Base-by-base conservation (phyloP, 2,329 filamentous ascomycete species). In the Ophiocordyceps sinensis region DNA sequence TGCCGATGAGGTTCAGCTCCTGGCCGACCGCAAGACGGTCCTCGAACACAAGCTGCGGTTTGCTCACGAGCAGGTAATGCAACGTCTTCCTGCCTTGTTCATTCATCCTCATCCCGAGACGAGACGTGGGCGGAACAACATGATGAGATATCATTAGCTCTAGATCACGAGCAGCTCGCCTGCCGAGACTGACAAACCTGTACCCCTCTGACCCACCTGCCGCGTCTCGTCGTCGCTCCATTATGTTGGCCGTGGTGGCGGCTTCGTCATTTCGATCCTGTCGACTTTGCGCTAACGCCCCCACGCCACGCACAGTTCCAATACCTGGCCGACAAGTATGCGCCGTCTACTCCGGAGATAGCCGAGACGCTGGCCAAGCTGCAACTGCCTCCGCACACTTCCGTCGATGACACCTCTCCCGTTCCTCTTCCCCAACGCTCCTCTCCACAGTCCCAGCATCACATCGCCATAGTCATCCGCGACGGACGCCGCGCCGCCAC, bases 141-240 rank as follows among this genome's bases (percentile, higher is more conserved):
- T 64, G 60, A 64, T 64, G 61, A 63, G 55, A 53, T 54, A 60
- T 45, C 57, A 58, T 82, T 85, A 85, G 82, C 82, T 86, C 82
- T 85, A 85, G 82, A 85, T 83, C 81, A 80, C 70, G 72, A 85
- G 78, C 70, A 74, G 66, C 70, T 44, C 45, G 49, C 51, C 50
- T 62, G 59, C 60, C 56, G 62, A 75, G 80, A 83, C 70, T 67
- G 77, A 82, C 61, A 75, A 58, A 49, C 30, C 51, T 59, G 65
- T 52, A 31, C n/a, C 34, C 23, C 43, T 47, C 50, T 49, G 48
- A 51, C 14, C 15, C 15, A 35, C 10, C n/a, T 35, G 32, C 14
- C 32, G 9, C n/a, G 14, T 35, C 17, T 17, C n/a, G 34, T 37
- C 41, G 19, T 37, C 36, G 41, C 43, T 43, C 21, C 49, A 49